Evolutionary conservation across 345 rosid genomes (phyloP).

Genomic region (Iberis pinnata): DNA sequence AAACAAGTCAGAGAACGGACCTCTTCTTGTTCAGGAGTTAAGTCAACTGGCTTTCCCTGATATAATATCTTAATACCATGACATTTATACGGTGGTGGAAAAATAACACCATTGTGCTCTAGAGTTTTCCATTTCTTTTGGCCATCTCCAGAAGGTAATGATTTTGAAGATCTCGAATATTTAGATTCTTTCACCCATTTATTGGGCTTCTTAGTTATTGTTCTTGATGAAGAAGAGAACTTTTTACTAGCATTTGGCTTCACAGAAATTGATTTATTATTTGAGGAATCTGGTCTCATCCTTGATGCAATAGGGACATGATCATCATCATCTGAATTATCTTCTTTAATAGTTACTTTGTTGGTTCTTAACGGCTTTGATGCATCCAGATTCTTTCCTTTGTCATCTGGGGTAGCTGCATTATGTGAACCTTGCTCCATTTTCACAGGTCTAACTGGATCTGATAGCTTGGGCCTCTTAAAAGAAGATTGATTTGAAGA

Average conservation of each 20-base stretch:
- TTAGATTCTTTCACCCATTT: slow-evolving; percentile 50
- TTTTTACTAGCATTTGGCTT: slow-evolving; percentile 45
- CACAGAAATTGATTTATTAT: slow-evolving; percentile 37
- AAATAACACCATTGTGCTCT: slow-evolving; percentile 94
- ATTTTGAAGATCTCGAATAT: slow-evolving; percentile 63
- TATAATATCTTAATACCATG: slow-evolving; percentile 83
- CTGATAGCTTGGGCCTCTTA: slow-evolving; percentile 67
- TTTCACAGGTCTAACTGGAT: slow-evolving; percentile 24
- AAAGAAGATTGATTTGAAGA: slow-evolving; percentile 42
- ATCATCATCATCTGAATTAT: slow-evolving; percentile 58
- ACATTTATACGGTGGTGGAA: slow-evolving; percentile 81
- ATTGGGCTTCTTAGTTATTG: slow-evolving; percentile 39
- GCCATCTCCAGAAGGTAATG: slow-evolving; percentile 83
- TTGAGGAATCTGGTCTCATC: slow-evolving; percentile 41
- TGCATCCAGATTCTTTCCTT: slow-evolving; percentile 25
- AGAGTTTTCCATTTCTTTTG: slow-evolving; percentile 96
- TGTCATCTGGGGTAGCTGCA: slow-evolving; percentile 26
- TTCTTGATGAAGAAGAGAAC: slow-evolving; percentile 38
- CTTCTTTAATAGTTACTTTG: slow-evolving; percentile 31
- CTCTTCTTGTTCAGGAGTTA: slow-evolving; percentile 91
- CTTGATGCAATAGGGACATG: slow-evolving; percentile 69
- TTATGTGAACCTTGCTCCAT: slow-evolving; percentile 26
- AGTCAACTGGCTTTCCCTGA: slow-evolving; percentile 66
- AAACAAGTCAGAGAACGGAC: slow-evolving; percentile 30
- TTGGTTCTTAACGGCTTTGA: slow-evolving; percentile 17